Evolutionary conservation across 2,329 filamentous ascomycete species (phyloP).

Genomic region (Neofusicoccum ribis): DNA sequence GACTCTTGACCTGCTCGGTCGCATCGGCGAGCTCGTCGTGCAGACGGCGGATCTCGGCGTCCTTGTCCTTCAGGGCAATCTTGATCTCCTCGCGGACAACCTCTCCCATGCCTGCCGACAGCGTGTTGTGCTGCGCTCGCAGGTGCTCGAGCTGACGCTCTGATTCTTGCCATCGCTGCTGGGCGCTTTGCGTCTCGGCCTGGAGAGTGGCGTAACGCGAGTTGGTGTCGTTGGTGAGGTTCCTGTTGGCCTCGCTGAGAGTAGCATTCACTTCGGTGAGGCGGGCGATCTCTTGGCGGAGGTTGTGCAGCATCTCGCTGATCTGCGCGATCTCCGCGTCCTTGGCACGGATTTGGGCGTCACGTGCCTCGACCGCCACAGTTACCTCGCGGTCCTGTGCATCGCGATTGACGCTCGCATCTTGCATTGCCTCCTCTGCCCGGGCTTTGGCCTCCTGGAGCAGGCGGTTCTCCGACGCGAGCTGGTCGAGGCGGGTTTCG

Average conservation of each 20-base stretch:
- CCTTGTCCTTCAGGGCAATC: conserved; percentile 72
- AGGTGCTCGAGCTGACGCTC: conserved; percentile 69
- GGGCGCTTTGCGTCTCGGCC: conserved; percentile 59
- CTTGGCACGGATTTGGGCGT: conserved; percentile 73
- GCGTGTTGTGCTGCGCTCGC: conserved; percentile 61
- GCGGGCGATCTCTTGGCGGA: conserved; percentile 79
- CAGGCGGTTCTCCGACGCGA: conserved; percentile 79
- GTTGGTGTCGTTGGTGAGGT: conserved; percentile 73
- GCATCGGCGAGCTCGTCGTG: conserved; percentile 76
- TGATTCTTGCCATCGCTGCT: conserved; percentile 59
- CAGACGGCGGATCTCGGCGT: conserved; percentile 77
- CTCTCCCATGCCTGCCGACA: conserved; percentile 64
- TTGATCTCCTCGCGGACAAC: conserved; percentile 63
- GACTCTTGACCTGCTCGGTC: conserved; percentile 58
- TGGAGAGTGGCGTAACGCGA: conserved; percentile 69
- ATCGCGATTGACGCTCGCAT: conserved; percentile 50
- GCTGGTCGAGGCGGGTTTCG: conserved; percentile 79
- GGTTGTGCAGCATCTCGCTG: conserved; percentile 72
- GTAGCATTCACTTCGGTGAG: conserved; percentile 81
- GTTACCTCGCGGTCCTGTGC: conserved; percentile 35
- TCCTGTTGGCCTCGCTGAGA: conserved; percentile 73
- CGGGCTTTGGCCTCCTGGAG: conserved; percentile 71
- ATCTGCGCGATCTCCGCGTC: conserved; percentile 85
- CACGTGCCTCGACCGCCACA: conserved; percentile 62
- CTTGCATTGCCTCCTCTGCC: conserved; percentile 65